A percentile compares a stretch with the other conserved stretches of the same genome.
Evolutionary conservation across 2,329 filamentous ascomycete species (phyloP).

Genomic region (Curvularia verruculosa): DNA sequence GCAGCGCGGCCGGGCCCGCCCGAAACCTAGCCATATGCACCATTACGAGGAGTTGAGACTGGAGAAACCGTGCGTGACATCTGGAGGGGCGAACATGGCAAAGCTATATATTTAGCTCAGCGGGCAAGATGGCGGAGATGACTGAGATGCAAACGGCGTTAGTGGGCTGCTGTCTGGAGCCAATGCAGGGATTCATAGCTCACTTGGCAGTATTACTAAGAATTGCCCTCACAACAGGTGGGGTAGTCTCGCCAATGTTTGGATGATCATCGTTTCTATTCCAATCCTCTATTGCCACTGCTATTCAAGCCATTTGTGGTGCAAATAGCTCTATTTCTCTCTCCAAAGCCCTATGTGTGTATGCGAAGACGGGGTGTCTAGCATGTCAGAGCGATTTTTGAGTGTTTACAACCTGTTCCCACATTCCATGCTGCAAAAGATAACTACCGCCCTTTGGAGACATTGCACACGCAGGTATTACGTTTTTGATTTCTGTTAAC

Average conservation of each 20-base stretch:
- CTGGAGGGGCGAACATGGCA: constrained; percentile 27
- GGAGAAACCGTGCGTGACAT: constrained; percentile 32
- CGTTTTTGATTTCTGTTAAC: neutral
- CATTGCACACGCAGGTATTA: neutral
- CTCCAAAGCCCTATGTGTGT: neutral
- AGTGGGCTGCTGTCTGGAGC: constrained; percentile 15
- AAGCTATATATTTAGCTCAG: constrained; percentile 36
- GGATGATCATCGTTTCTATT: neutral
- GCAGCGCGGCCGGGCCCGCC: constrained; percentile 32
- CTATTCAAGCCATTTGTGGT: neutral
- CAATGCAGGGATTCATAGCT: constrained; percentile 14
- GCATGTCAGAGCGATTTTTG: neutral
- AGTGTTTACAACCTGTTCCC: neutral
- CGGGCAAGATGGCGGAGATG: constrained; percentile 18
- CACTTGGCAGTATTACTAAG: constrained; percentile 21
- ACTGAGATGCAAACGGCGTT: constrained; percentile 19
- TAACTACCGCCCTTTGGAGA: neutral
- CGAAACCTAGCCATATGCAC: constrained; percentile 40
- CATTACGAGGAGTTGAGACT: constrained; percentile 32
- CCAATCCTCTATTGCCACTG: neutral
- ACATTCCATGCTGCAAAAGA: neutral
- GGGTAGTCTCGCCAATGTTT: neutral
- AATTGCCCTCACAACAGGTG: neutral
- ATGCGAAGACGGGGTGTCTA: neutral
- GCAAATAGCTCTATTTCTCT: too few relatives aligned